Base-by-base conservation (phyloP, 345 rosid species). In the Litchi chinensis region DNA sequence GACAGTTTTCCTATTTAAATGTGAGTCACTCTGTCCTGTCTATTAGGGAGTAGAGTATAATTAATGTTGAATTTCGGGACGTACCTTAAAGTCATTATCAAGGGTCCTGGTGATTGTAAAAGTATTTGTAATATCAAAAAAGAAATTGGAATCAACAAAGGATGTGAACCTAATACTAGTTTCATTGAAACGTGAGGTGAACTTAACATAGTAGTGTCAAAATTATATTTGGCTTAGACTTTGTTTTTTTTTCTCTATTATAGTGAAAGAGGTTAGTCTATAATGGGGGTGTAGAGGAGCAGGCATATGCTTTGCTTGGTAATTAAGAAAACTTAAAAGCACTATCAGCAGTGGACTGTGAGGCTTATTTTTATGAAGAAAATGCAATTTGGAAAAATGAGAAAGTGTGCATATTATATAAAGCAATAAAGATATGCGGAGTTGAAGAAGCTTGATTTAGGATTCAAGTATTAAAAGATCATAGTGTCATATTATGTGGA, bases 271-370 rank as follows among this genome's bases (percentile, higher is more conserved):
- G 12, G 12, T 62, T 21, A 21, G 22, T 62, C 2, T 62, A 22
- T 10, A 22, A 21, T n/a, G 12, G 13, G 24, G 3, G 68, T 9
- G 44, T 54, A 44, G 41, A 44, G 5, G 44, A 63, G 44, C 3
- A 60, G 70, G 71, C 71, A 76, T 76, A 65, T 65, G 7, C 71
- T 76, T 76, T 76, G 46, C 78, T 28, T 76, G n/a, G 46, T 10
- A 75, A 22, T 10, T 16, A 66, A 76, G 71, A n/a, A 12, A 74
- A 26, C 40, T 43, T 24, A 74, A 26, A 37, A 9, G 50, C 32
- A 73, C 24, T 62, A 46, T 15, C 12, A 57, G 41, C n/a, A 18
- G 70, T 50, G 39, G 63, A 65, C 1, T 6, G 26, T 74, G 70
- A 75, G 28, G 59, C 76, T 60, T 24, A n/a, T 63, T 10, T 22